These are phyloP conservation scores for Nitzschia putrida DNA, from an alignment of 108 stramenopile genomes.

Conservation along the genomic window DNA sequence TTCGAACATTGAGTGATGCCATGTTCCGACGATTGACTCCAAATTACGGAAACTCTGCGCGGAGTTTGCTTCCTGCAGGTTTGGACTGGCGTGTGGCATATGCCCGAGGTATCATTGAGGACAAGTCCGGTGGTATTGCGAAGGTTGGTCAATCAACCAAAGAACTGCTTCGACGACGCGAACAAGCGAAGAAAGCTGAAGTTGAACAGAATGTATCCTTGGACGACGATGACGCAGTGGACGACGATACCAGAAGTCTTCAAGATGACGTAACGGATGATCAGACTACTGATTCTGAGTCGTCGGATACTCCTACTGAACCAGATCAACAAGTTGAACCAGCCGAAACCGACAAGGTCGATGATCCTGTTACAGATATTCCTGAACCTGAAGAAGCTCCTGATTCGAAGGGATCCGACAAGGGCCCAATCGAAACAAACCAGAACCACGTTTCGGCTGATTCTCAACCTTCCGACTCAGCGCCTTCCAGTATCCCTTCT, in stretches of 20 bases:
- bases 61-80: slow-evolving; percentile 48
- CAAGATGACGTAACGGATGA: not conserved
- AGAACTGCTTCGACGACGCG: not conserved
- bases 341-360: no score
- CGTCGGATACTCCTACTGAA: no score
- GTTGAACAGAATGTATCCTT: not conserved
- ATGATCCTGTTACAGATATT: no score
- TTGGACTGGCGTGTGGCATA: slow-evolving; percentile 66
- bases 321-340: no score
- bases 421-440: not conserved
- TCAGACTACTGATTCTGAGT: no score
- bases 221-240: not conserved
- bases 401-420: not conserved
- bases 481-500: no score
- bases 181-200: no score
- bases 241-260: not conserved
- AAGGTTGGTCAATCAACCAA: slow-evolving; percentile 10
- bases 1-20: slow-evolving; percentile 61
- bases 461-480: no score
- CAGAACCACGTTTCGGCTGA: no score
- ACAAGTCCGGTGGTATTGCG: slow-evolving; percentile 16
- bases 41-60: slow-evolving; percentile 11
- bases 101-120: slow-evolving; percentile 55
- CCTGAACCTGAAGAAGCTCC: not conserved
- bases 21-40: slow-evolving; percentile 38